Percentiles rank a stretch among this genome's conserved stretches.
phyloP scores from a whole-genome alignment of 352 stramenopile species.

The Phytophthora palmivora region DNA sequence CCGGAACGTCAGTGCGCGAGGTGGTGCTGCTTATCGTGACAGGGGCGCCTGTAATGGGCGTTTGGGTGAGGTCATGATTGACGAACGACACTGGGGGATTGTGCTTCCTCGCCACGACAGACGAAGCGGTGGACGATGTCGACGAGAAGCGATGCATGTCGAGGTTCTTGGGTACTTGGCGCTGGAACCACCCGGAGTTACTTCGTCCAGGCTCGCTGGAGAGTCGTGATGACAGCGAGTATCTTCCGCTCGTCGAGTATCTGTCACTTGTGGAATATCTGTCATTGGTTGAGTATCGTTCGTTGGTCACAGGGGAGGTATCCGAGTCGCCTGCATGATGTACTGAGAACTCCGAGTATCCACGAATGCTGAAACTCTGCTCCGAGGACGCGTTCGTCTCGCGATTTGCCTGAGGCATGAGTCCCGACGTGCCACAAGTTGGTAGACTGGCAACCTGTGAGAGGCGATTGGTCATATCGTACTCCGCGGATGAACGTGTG shows the following conservation, averaged over 20 bases:
- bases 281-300: slow-evolving; percentile 30
- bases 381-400: slow-evolving; percentile 35
- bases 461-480: slow-evolving; percentile 23
- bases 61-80: slow-evolving; percentile 37
- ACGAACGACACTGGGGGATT: slow-evolving; percentile 38
- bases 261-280: slow-evolving; percentile 24
- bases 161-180: slow-evolving; percentile 20
- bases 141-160: slow-evolving; percentile 51
- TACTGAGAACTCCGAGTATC: slow-evolving; percentile 35
- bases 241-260: slow-evolving; percentile 29
- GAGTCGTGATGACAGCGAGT: slow-evolving; percentile 33
- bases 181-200: slow-evolving; percentile 32
- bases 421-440: background rate
- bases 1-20: slow-evolving; percentile 31
- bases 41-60: slow-evolving; percentile 5
- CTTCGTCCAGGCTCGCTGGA: slow-evolving; percentile 36
- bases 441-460: slow-evolving; percentile 32
- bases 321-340: slow-evolving; percentile 29
- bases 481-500: slow-evolving; percentile 32
- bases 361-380: slow-evolving; percentile 37
- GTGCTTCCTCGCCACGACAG: slow-evolving; percentile 30
- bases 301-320: slow-evolving; percentile 13
- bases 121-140: slow-evolving; percentile 44
- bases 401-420: slow-evolving; percentile 10
- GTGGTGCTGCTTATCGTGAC: slow-evolving; percentile 16